Conservation (phyloP, 2,329 filamentous ascomycete genomes). For the Lecanicillium sp. region DNA sequence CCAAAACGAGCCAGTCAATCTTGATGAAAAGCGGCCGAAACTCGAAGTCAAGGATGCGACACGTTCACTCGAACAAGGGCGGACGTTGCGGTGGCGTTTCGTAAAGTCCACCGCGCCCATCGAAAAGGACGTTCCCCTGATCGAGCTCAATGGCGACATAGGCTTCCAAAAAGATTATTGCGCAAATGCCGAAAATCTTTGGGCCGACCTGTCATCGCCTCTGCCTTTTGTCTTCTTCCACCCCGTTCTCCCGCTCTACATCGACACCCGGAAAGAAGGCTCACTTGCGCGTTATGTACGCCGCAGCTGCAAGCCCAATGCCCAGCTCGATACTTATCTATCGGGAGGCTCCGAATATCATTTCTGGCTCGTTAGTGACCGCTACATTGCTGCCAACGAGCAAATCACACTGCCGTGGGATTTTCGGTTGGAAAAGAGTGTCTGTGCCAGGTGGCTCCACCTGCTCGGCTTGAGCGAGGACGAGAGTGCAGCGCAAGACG, state of each 20-base stretch:
- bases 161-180: conserved; percentile 70
- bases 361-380: conserved; percentile 86
- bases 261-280: conserved; percentile 84
- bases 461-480: conserved; percentile 59
- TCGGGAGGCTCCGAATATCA: conserved; percentile 74
- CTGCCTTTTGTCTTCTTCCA: conserved; percentile 82
- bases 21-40: conserved; percentile 36
- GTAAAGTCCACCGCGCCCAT: conserved; percentile 48
- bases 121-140: conserved; percentile 50
- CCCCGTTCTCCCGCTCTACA: conserved; percentile 80
- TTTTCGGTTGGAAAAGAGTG: conserved; percentile 54
- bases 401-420: conserved; percentile 64
- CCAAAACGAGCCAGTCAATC: conserved; percentile 40
- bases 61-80: conserved; percentile 27
- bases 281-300: conserved; percentile 84
- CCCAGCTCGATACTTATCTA: conserved; percentile 80
- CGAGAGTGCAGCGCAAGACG: conserved; percentile 39
- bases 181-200: conserved; percentile 58
- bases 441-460: conserved; percentile 48
- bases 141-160: conserved; percentile 72
- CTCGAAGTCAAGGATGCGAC: conserved; percentile 46
- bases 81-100: conserved; percentile 61
- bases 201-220: conserved; percentile 58
- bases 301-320: conserved; percentile 85
- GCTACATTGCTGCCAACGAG: conserved; percentile 60